A percentile compares a stretch with the other conserved stretches of the same genome.
These are phyloP conservation scores for Parmelia sp. DNA, from an alignment of 495 filamentous ascomycete genomes.

Conservation along the genomic window DNA sequence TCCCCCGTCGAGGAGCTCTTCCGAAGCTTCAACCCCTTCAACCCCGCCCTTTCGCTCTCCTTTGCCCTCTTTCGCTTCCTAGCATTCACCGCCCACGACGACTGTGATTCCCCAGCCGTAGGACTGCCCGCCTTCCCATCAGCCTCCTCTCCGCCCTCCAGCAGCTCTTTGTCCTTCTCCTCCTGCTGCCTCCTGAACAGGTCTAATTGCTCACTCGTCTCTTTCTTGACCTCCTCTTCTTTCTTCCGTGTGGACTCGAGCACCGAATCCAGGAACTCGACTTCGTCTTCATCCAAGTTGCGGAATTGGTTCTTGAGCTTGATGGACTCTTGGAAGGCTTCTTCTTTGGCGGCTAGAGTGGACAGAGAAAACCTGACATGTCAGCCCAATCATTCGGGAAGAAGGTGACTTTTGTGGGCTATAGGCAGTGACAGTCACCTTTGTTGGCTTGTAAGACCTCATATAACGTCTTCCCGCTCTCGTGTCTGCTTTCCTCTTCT, in stretches of 20 bases:
- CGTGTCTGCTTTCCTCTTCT: constrained; percentile 49
- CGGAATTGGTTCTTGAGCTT: constrained; percentile 91
- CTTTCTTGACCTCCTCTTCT: constrained; percentile 65
- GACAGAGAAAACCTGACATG: constrained; percentile 43
- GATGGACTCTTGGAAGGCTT: constrained; percentile 87
- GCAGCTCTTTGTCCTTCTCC: constrained; percentile 51
- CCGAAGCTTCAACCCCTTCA: constrained; percentile 54
- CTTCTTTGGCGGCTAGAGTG: constrained; percentile 77
- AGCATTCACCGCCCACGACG: constrained; percentile 48
- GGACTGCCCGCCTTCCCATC: constrained; percentile 27
- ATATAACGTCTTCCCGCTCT: constrained; percentile 67
- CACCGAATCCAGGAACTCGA: constrained; percentile 82
- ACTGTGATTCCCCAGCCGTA: constrained; percentile 41
- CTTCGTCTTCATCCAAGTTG: constrained; percentile 85
- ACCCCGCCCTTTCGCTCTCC: constrained; percentile 40
- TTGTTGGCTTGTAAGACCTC: constrained; percentile 92
- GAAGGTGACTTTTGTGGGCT: not conserved
- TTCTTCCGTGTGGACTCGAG: constrained; percentile 60
- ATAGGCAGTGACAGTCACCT: constrained; percentile 50
- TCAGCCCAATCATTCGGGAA: constrained; percentile 36
- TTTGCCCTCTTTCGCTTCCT: constrained; percentile 56
- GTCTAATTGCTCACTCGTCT: constrained; percentile 67
- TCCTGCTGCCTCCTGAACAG: constrained; percentile 63
- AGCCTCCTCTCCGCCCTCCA: constrained; percentile 33
- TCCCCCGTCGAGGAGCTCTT: constrained; percentile 37